Base-by-base conservation (phyloP, 306 rosid species). In the Fragaria iinumae region DNA sequence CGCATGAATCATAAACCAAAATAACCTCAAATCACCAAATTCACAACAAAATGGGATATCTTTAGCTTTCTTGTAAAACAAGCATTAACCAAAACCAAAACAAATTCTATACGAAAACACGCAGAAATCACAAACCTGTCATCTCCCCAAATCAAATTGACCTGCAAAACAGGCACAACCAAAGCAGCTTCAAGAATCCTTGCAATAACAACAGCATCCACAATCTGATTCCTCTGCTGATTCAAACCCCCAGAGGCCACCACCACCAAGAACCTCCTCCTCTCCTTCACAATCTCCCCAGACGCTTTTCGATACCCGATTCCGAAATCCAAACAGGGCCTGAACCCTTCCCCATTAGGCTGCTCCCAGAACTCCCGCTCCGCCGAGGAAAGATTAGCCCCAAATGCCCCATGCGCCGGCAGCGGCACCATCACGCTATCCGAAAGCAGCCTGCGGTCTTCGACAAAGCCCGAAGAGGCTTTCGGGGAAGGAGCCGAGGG, bases 221-320 rank as follows among this genome's bases (percentile, higher is more conserved):
- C 83, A 73, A 86, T 88, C 76, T 86, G 88, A 66, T 88, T 88
- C 57, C 88, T 88, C 83, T 86, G 92, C 81, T 88, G 92, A 67
- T 88, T 88, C 57, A 88, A 27, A 32, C 92, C 92, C 10, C 92
- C 92, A 0, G 90, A 80, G 34, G 82, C 90, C 79, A 84, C 86
- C 76, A 86, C 90, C 79, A 88, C 70, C 67, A 88, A 78, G 72
- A 84, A 86, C 82, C 87, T 84, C 72, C 78, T 82, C 55, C 77
- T 86, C 85, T 84, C 88, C 77, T 80, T 71, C 1, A 87, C 74
- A 69, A 86, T 75, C 73, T 21, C 16, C 0, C 47, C 56, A 0
- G 90, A 86, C 3, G 81, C 72, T 63, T 75, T 80, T 27, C 92
- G 67, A 44, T 82, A 88, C 45, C 73, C 90, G 3, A 88, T 76